phyloP scores from a whole-genome alignment of 306 rosid genomes.

The Datisca glomerata region DNA sequence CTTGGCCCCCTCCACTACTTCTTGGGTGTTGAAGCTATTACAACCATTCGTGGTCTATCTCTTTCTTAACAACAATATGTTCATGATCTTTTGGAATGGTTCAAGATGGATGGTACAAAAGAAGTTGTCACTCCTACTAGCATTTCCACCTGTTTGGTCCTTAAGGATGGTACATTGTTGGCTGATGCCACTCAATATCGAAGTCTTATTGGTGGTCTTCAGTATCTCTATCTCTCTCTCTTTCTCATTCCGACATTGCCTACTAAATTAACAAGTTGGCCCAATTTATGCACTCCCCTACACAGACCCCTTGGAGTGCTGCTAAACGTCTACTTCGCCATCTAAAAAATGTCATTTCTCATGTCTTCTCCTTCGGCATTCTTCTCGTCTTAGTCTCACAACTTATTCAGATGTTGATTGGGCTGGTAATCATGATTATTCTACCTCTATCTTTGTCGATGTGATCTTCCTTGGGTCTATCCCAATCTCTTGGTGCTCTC shows the following conservation, averaged over 20 bases:
- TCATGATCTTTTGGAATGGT: background rate
- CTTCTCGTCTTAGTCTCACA: background rate
- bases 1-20: no score
- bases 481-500: constrained; percentile 1
- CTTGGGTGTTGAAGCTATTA: no score
- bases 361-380: background rate
- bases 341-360: background rate
- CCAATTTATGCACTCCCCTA: background rate
- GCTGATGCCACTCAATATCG: no score
- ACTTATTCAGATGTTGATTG: no score
- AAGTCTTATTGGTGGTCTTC: no score
- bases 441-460: background rate
- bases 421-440: background rate
- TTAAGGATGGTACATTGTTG: background rate
- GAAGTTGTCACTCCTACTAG: background rate
- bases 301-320: background rate
- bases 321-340: background rate
- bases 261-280: background rate
- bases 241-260: background rate
- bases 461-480: background rate
- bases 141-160: background rate
- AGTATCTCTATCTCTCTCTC: background rate
- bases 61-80: no score
- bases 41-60: background rate
- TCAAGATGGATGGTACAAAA: background rate